A percentile compares a stretch with the other conserved stretches of the same genome.
phyloP scores from a whole-genome alignment of 2,329 filamentous ascomycete species.

The Hypomyces perniciosus region DNA sequence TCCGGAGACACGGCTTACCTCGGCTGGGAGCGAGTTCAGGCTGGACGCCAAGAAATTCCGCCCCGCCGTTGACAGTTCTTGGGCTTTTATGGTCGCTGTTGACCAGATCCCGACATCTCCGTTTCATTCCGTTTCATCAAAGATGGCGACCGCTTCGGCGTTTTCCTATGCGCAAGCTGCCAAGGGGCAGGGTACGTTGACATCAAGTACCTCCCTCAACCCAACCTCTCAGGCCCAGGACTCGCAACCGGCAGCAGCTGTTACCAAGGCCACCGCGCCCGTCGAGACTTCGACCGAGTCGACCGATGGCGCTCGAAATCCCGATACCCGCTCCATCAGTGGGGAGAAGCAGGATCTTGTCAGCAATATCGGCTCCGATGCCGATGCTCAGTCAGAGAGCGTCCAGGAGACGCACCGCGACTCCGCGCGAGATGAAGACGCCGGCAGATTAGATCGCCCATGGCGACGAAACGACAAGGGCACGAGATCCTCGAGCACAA shows the following conservation, averaged over 20 bases:
- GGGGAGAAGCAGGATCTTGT: constrained; percentile 30
- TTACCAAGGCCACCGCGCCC: constrained; percentile 20
- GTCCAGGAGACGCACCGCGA: constrained; percentile 28
- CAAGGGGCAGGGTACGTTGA: constrained; percentile 59
- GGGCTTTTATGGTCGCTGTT: constrained; percentile 17
- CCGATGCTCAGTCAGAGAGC: constrained; percentile 31
- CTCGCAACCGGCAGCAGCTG: constrained; percentile 23
- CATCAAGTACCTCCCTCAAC: constrained; percentile 24
- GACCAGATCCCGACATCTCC: constrained; percentile 20
- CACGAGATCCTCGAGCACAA: constrained; percentile 56
- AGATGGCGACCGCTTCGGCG: constrained; percentile 51
- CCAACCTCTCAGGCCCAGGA: constrained; percentile 21
- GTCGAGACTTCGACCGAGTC: constrained; percentile 22
- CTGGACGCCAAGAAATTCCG: constrained; percentile 8
- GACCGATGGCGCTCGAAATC: constrained; percentile 18
- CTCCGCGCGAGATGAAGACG: constrained; percentile 33
- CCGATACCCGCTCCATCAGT: constrained; percentile 18
- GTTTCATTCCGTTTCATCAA: constrained; percentile 11
- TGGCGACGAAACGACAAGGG: constrained; percentile 39
- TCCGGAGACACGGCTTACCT: constrained; percentile 11
- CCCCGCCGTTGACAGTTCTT: constrained; percentile 16
- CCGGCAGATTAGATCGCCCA: constrained; percentile 33
- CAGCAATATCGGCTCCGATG: constrained; percentile 32
- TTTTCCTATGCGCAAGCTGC: constrained; percentile 97
- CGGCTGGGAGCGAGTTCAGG: constrained; percentile 16